These are phyloP conservation scores for Penicillium sclerotigenum DNA, from an alignment of 2,329 filamentous ascomycete genomes.

Conservation along the genomic window DNA sequence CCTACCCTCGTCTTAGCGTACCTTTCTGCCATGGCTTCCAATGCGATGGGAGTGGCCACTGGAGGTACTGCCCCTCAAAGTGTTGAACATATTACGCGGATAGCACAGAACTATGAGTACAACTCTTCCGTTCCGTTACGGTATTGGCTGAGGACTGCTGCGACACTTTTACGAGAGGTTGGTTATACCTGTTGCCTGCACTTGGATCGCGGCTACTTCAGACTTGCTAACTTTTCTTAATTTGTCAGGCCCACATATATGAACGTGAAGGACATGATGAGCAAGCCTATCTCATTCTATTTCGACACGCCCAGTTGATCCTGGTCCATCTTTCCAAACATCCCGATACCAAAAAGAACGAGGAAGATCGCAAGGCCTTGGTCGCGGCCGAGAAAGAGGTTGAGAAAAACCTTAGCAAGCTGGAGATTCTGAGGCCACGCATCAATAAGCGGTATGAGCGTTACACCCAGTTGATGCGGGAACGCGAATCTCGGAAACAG, in stretches of 20 bases:
- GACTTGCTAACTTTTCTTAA: not conserved
- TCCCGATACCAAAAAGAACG: constrained; percentile 64
- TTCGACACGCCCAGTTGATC: constrained; percentile 82
- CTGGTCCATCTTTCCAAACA: constrained; percentile 71
- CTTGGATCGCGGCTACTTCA: not conserved
- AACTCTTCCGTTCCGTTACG: constrained; percentile 72
- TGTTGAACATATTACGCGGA: constrained; percentile 71
- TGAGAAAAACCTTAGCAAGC: constrained; percentile 60
- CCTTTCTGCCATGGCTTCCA: constrained; percentile 24
- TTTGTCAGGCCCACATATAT: constrained; percentile 72
- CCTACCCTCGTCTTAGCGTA: not conserved
- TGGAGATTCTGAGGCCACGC: constrained; percentile 76
- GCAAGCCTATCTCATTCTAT: constrained; percentile 86
- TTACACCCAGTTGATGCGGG: constrained; percentile 56
- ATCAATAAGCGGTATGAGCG: constrained; percentile 69
- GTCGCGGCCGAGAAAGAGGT: constrained; percentile 61
- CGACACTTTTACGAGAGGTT: constrained; percentile 78
- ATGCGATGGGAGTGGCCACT: constrained; percentile 26
- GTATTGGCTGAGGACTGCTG: constrained; percentile 77
- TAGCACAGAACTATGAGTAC: constrained; percentile 78
- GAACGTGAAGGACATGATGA: constrained; percentile 80
- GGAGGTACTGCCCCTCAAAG: constrained; percentile 57
- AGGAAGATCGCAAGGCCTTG: constrained; percentile 56
- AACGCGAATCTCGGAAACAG: constrained; percentile 45
- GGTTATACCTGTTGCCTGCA: constrained; percentile 21